These are phyloP conservation scores for Carex scoparia DNA, from an alignment of 176 grass and related monocot genomes.

Conservation along the genomic window DNA sequence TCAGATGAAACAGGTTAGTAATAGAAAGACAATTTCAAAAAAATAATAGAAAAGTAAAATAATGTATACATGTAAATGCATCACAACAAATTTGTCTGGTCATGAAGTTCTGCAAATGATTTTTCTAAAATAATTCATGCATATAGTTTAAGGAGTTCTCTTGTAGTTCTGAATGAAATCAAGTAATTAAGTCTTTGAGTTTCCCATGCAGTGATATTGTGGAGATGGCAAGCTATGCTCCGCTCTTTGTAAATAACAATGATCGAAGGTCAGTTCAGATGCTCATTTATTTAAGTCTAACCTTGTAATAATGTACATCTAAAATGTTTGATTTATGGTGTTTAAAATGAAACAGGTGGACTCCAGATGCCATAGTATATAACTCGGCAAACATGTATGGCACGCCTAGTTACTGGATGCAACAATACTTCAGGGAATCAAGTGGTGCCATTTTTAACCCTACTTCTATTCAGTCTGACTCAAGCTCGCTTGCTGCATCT, in stretches of 20 bases:
- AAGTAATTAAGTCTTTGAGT: not conserved
- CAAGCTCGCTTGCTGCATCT: conserved; percentile 50
- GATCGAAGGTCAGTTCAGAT: conserved; percentile 38
- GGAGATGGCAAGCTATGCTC: conserved; percentile 79
- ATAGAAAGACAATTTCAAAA: not conserved
- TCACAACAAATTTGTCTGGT: not conserved
- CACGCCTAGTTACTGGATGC: conserved; percentile 93
- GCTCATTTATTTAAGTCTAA: not conserved
- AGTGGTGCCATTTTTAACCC: conserved; percentile 60
- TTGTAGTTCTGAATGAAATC: not conserved
- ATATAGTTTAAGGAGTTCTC: not conserved
- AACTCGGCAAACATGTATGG: conserved; percentile 79
- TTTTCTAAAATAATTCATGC: not conserved
- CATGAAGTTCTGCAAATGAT: not conserved
- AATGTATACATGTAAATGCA: not conserved
- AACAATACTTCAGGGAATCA: conserved; percentile 62
- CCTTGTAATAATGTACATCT: not conserved
- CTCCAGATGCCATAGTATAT: conserved; percentile 76
- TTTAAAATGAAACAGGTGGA: conserved; percentile 50
- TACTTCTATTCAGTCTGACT: conserved; percentile 45
- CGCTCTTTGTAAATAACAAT: conserved; percentile 66
- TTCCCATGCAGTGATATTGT: conserved; percentile 63
- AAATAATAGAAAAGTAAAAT: not conserved
- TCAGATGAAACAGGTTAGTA: not conserved
- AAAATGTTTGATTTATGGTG: not conserved